A percentile compares a stretch with the other conserved stretches of the same genome.
phyloP scores from a whole-genome alignment of 306 rosid genomes.

The Lotus japonicus region DNA sequence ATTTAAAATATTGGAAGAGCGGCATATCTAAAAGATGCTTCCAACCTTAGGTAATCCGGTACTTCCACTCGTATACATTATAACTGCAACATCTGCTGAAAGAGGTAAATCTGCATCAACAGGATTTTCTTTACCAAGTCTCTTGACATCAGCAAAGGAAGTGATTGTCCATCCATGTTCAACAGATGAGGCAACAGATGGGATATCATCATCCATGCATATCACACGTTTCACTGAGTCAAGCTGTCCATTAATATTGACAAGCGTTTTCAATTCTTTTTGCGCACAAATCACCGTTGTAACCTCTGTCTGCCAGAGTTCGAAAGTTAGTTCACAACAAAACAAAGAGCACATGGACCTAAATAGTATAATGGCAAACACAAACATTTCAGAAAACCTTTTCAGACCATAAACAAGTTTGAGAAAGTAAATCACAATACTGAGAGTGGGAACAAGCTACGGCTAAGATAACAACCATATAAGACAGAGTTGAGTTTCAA shows the following conservation, averaged over 20 bases:
- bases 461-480: background rate
- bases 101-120: slow-evolving; percentile 69
- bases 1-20: slow-evolving; percentile 4
- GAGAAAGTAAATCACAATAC: background rate
- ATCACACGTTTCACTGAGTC: slow-evolving; percentile 71
- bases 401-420: background rate
- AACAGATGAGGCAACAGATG: slow-evolving; percentile 39
- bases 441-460: background rate
- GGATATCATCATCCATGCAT: slow-evolving; percentile 70
- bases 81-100: slow-evolving; percentile 88
- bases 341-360: background rate
- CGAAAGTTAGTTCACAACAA: background rate
- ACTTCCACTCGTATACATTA: slow-evolving; percentile 99
- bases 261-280: slow-evolving; percentile 75
- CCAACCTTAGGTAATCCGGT: slow-evolving; percentile 94
- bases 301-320: slow-evolving; percentile 73
- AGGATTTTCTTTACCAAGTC: slow-evolving; percentile 58
- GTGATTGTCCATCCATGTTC: slow-evolving; percentile 57
- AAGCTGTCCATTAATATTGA: slow-evolving; percentile 63
- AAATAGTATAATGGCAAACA: background rate
- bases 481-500: background rate
- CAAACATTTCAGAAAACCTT: background rate
- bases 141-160: slow-evolving; percentile 57
- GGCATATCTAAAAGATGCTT: slow-evolving; percentile 21
- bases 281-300: slow-evolving; percentile 84